Evolutionary conservation across 2,329 filamentous ascomycete species (phyloP).

Genomic region (Talaromyces albobiverticillius): DNA sequence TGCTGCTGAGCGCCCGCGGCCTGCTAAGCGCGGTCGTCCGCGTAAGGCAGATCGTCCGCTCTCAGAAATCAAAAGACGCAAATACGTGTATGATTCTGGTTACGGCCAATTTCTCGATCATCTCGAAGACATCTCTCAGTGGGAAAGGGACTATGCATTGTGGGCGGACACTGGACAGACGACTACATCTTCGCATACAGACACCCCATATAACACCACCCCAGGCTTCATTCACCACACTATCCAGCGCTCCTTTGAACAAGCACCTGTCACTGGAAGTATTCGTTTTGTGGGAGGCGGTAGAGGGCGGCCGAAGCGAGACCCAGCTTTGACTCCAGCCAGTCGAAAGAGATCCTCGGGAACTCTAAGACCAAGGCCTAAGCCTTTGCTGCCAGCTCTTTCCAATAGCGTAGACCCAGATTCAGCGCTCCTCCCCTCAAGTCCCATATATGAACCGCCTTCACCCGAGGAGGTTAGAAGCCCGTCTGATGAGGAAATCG

Average conservation of each 20-base stretch:
- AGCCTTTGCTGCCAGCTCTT: no score
- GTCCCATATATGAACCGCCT: not conserved
- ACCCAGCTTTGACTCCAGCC: not conserved
- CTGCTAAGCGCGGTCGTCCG: not conserved
- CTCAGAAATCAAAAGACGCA: conserved; percentile 5
- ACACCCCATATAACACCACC: not conserved
- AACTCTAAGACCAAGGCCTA: not conserved
- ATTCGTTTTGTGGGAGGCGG: conserved; percentile 32
- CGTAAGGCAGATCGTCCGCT: conserved; percentile 1
- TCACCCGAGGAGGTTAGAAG: no score
- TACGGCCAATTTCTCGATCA: conserved; percentile 8
- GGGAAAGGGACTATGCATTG: conserved; percentile 6
- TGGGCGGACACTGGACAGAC: not conserved
- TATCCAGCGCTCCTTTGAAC: conserved; percentile 29
- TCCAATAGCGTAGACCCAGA: not conserved
- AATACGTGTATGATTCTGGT: not conserved
- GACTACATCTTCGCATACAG: not conserved
- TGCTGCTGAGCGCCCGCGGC: not conserved
- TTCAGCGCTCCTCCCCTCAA: not conserved
- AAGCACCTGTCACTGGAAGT: conserved; percentile 28
- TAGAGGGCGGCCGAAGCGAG: not conserved
- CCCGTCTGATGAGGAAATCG: no score
- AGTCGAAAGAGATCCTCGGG: conserved; percentile 13
- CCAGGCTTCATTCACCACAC: conserved; percentile 37
- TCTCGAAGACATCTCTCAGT: conserved; percentile 12